phyloP scores from a whole-genome alignment of 495 filamentous ascomycete species.

The Penicillium paradoxum region DNA sequence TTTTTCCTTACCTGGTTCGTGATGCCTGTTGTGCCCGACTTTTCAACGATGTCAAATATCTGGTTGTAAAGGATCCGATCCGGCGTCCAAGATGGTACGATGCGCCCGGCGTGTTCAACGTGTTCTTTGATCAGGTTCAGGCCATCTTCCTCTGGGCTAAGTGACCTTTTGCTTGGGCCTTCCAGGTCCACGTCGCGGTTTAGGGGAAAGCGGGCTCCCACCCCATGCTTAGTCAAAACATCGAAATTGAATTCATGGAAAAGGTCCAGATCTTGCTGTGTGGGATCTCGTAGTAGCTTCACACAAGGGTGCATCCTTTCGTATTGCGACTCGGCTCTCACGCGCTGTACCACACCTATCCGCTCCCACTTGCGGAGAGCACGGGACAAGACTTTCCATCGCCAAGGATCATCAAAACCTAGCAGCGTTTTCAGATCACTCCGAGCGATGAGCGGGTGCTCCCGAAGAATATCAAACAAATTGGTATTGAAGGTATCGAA shows the following conservation, averaged over 20 bases:
- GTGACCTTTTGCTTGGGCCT: constrained; percentile 9
- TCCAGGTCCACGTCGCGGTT: constrained; percentile 37
- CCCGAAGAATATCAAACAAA: constrained; percentile 44
- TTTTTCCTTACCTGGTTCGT: constrained; percentile 43
- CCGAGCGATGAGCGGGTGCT: constrained; percentile 45
- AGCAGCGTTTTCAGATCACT: constrained; percentile 61
- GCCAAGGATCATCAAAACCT: constrained; percentile 54
- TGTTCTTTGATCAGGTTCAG: constrained; percentile 21
- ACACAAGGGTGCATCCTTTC: constrained; percentile 53
- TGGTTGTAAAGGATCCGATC: constrained; percentile 49
- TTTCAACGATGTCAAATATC: constrained; percentile 49
- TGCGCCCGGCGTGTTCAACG: constrained; percentile 31
- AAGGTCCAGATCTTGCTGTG: constrained; percentile 55
- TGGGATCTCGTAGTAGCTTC: constrained; percentile 70
- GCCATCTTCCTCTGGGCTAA: constrained; percentile 18
- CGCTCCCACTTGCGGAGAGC: constrained; percentile 63
- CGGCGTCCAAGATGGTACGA: constrained; percentile 52
- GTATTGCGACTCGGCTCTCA: constrained; percentile 55
- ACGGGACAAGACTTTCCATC: constrained; percentile 64
- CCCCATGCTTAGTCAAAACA: constrained; percentile 30
- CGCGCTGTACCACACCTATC: constrained; percentile 63
- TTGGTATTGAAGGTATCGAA: constrained; percentile 38
- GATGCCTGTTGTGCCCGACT: constrained; percentile 46
- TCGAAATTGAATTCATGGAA: constrained; percentile 42
- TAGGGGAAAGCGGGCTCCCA: constrained; percentile 6